Percentiles rank a stretch among this genome's conserved stretches.
Evolutionary conservation across 129 eudicot genomes (phyloP).

Genomic region (Chrysanthemum makinoi): DNA sequence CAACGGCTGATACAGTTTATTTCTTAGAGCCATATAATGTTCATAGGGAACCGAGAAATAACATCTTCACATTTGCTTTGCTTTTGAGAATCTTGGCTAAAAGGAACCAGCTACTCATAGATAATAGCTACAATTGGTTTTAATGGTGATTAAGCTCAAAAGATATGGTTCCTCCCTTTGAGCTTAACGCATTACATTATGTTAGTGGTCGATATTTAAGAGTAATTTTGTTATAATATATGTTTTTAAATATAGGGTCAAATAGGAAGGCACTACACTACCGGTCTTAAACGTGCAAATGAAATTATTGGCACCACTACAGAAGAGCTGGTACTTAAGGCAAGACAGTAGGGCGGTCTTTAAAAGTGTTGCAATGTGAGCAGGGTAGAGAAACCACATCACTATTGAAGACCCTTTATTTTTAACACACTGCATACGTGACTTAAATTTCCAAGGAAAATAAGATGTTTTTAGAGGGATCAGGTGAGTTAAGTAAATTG

Average conservation of each 20-base stretch:
- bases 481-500: no score
- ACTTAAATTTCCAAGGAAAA: no score
- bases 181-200: not conserved
- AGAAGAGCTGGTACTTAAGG: constrained; percentile 85
- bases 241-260: constrained; percentile 55
- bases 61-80: no score
- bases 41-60: no score
- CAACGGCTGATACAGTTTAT: not conserved
- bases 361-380: constrained; percentile 9
- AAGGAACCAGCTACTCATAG: no score
- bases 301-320: constrained; percentile 97
- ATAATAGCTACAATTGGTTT: no score
- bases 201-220: not conserved
- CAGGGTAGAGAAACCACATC: no score
- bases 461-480: no score
- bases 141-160: no score
- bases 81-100: no score
- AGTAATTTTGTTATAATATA: not conserved
- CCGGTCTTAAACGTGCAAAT: constrained; percentile 87
- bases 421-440: not conserved
- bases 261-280: constrained; percentile 72
- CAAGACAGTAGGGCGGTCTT: constrained; percentile 45
- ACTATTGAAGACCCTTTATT: not conserved
- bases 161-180: not conserved
- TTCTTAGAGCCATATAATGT: constrained; percentile 1